phyloP scores from a whole-genome alignment of 352 stramenopile species.

The Phytophthora pini region DNA sequence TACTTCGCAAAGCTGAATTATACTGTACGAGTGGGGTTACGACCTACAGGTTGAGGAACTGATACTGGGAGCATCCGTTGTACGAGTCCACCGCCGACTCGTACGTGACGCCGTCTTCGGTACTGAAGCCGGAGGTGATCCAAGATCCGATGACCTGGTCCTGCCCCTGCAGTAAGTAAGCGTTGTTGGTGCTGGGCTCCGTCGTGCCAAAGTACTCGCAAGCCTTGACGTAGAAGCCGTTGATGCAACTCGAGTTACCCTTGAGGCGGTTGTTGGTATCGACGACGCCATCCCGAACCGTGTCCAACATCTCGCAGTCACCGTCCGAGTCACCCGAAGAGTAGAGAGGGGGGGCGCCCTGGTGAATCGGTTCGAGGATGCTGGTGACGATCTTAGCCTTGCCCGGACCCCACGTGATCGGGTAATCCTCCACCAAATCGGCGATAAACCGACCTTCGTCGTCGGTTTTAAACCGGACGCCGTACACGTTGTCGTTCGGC shows the following conservation, averaged over 20 bases:
- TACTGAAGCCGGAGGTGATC: slow-evolving; percentile 74
- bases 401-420: slow-evolving; percentile 70
- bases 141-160: slow-evolving; percentile 67
- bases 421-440: slow-evolving; percentile 51
- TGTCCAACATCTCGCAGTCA: slow-evolving; percentile 70
- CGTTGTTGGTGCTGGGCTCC: slow-evolving; percentile 51
- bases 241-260: slow-evolving; percentile 54
- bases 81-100: slow-evolving; percentile 46
- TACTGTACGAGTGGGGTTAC: background rate
- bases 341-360: slow-evolving; percentile 56
- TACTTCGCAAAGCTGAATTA: slow-evolving; percentile 7
- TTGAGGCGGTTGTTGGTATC: slow-evolving; percentile 76
- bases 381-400: slow-evolving; percentile 61
- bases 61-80: slow-evolving; percentile 45
- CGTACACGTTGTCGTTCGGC: slow-evolving; percentile 58
- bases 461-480: slow-evolving; percentile 59
- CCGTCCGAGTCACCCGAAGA: slow-evolving; percentile 60
- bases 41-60: slow-evolving; percentile 45
- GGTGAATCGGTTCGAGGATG: slow-evolving; percentile 52
- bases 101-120: slow-evolving; percentile 60
- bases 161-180: slow-evolving; percentile 69
- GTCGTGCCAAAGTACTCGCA: slow-evolving; percentile 54
- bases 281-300: slow-evolving; percentile 62
- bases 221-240: slow-evolving; percentile 65
- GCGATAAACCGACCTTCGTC: slow-evolving; percentile 50